Percentiles rank a stretch among this genome's conserved stretches.
Conservation (phyloP, 371 early-diverging fungal genomes). For the Rhizopus stolonifer region DNA sequence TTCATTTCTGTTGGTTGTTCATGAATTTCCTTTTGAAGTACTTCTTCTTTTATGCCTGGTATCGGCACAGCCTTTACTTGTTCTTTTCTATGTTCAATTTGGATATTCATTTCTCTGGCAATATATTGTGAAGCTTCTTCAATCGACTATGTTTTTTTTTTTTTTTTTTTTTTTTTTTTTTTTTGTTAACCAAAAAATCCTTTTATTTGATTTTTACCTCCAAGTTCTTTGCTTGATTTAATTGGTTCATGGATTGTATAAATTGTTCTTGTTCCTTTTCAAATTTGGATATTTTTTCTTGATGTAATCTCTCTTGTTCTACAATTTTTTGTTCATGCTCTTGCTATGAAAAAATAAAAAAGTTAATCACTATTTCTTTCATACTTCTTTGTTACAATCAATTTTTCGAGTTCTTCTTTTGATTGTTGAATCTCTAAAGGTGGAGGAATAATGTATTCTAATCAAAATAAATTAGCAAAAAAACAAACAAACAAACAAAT, state of each 20-base stretch:
- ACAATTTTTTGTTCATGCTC: constrained; percentile 30
- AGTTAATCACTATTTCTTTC: neutral
- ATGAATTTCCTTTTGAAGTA: too few species aligned
- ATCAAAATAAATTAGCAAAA: neutral
- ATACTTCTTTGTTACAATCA: constrained; percentile 30
- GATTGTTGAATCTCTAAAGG: constrained; percentile 33
- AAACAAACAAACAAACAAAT: neutral
- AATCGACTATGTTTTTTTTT: too few species aligned
- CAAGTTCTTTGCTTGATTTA: constrained; percentile 42
- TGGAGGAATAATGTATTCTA: constrained; percentile 42
- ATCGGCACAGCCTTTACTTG: constrained; percentile 22
- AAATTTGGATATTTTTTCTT: constrained; percentile 37
- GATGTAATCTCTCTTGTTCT: constrained; percentile 29
- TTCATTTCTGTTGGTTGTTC: too few species aligned
- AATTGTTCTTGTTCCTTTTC: constrained; percentile 38
- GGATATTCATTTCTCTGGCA: constrained; percentile 19
- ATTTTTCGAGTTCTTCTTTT: constrained; percentile 37
- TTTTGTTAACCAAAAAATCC: too few species aligned
- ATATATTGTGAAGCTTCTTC: constrained; percentile 13
- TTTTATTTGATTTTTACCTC: too few species aligned
- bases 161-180: too few species aligned
- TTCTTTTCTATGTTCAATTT: constrained; percentile 27
- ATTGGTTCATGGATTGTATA: constrained; percentile 37
- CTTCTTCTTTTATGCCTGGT: constrained; percentile 36
- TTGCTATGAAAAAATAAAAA: constrained; percentile 20